Evolutionary conservation across 805 yeast genomes (phyloP).

Genomic region (Komagataella populi): DNA sequence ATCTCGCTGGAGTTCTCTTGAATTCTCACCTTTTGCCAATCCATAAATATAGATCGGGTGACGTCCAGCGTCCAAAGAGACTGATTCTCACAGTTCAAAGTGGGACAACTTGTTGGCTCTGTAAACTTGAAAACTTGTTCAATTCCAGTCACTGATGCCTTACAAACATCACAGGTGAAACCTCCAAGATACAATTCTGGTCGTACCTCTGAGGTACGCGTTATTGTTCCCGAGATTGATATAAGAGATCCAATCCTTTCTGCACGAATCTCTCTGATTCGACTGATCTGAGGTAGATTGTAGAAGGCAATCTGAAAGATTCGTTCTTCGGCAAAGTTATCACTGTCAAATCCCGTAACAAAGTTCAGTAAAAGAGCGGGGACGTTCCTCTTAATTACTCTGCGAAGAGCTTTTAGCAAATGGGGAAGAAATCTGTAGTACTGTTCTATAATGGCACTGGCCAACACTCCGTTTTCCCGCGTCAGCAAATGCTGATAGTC

Average conservation of each 20-base stretch:
- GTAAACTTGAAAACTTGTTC: conserved; percentile 91
- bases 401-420: conserved; percentile 58
- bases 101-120: conserved; percentile 87
- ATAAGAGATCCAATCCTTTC: conserved; percentile 78
- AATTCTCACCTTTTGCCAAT: conserved; percentile 93
- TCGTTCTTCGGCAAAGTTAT: conserved; percentile 40
- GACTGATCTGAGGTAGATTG: conserved; percentile 67
- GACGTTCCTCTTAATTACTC: conserved; percentile 59
- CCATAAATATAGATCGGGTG: conserved; percentile 74
- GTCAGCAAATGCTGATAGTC: conserved; percentile 70
- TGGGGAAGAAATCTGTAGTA: conserved; percentile 89
- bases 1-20: conserved; percentile 95
- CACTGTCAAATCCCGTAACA: conserved; percentile 11
- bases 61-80: conserved; percentile 76
- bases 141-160: conserved; percentile 73
- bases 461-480: conserved; percentile 76
- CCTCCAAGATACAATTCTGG: conserved; percentile 85
- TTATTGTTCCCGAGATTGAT: conserved; percentile 87
- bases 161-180: conserved; percentile 82
- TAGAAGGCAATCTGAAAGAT: conserved; percentile 85
- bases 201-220: conserved; percentile 90
- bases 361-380: conserved; percentile 50
- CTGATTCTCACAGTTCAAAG: conserved; percentile 79
- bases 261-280: conserved; percentile 84
- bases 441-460: conserved; percentile 81